Evolutionary conservation across 1,139 yeast species (phyloP).

Genomic region (Scheffersomyces titani): DNA sequence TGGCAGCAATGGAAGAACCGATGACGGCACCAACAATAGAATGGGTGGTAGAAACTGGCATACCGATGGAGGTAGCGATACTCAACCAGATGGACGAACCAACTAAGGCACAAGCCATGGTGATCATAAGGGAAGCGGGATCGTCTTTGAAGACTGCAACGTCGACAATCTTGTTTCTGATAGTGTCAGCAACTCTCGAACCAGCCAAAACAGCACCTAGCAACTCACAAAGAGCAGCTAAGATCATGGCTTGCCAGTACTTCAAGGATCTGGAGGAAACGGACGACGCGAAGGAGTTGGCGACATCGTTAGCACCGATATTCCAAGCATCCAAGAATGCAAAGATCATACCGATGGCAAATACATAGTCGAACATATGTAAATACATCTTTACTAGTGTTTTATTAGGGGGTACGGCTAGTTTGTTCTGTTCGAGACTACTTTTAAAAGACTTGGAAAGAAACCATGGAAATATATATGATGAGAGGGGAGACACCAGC

Average conservation of each 20-base stretch:
- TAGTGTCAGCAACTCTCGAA: constrained; percentile 68
- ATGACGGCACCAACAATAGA: constrained; percentile 77
- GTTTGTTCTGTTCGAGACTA: neutral
- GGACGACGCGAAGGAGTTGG: constrained; percentile 77
- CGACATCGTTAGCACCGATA: constrained; percentile 83
- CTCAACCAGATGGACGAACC: constrained; percentile 78
- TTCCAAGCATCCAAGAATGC: constrained; percentile 83
- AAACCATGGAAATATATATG: neutral
- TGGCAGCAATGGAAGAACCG: constrained; percentile 76
- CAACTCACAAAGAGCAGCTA: constrained; percentile 70
- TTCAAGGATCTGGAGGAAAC: constrained; percentile 69
- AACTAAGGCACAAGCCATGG: constrained; percentile 74
- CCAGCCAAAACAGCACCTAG: constrained; percentile 77
- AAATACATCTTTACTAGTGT: constrained; percentile 11
- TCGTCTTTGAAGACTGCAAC: constrained; percentile 47
- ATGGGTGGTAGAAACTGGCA: constrained; percentile 81
- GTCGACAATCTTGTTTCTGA: constrained; percentile 62
- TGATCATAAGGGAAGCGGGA: constrained; percentile 72
- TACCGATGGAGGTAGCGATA: constrained; percentile 64
- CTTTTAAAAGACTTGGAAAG: neutral
- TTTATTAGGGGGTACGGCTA: neutral
- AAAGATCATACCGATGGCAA: constrained; percentile 67
- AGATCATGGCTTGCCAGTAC: constrained; percentile 74
- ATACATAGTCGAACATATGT: constrained; percentile 64
- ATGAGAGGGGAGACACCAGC: neutral